Evolutionary conservation across 257 asterid genomes (phyloP), one percentile per base, ranked within the genome.

Genomic region (Salvia miltiorrhiza): DNA sequence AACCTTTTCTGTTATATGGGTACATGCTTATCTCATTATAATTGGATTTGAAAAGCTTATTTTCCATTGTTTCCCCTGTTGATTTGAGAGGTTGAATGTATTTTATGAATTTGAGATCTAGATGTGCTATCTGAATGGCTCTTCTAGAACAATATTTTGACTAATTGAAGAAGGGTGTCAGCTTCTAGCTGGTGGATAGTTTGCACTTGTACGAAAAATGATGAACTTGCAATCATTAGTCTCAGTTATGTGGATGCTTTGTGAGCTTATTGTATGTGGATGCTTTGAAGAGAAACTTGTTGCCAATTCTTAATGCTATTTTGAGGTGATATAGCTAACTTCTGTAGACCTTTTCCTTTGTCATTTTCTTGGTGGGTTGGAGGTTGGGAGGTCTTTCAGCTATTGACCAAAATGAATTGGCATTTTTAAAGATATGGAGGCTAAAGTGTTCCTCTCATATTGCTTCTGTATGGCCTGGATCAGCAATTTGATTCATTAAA

Each of bases 1-100:
- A 33, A 88, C 97, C 60, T 94, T 94, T 72, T 94, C 97, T 76
- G 97, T 94, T 69, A 91, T 94, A 72, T 94, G 99, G 99, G 99
- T 94, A 89, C 56, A 59, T 70, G 66, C 62, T 70, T 45, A 24
- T 63, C 77, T 71, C 63, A 37, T 53, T 58, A 43, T 56, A 59
- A 48, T 49, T 77, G 59, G 48, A 55, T 54, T 73, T 41, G 40
- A 60, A 55, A 43, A 23, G 50, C 50, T 61, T 43, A 64, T 63
- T 55, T 65, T 55, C 20, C 44, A 21, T 33, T 63, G 39, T 50
- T 26, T 63, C 33, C 23, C 12, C 56, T 52, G 10, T 12, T 43
- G 9, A 43, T 20, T 17, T 63, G 65, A 50, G 26, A 43, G 50
- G 53, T 54, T 73, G 68, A 47, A 55, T 52, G 66, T 59, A n/a